Percentiles rank a stretch among this genome's conserved stretches.
phyloP scores from a whole-genome alignment of 202 grass and related monocot genomes.

The Hordeum pubiflorum region DNA sequence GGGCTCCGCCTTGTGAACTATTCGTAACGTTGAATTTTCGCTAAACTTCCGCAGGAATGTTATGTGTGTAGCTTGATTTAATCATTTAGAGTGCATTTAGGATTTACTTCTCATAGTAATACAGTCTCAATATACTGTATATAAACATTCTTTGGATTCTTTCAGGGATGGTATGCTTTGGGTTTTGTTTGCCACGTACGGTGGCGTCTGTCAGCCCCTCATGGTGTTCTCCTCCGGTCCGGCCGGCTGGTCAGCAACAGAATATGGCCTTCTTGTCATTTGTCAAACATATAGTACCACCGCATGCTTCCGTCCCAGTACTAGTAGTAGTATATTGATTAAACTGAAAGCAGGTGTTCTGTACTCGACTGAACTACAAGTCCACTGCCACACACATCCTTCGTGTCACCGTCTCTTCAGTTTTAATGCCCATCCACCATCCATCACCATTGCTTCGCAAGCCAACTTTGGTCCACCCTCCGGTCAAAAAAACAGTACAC shows the following conservation, averaged over 20 bases:
- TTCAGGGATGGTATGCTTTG: neutral
- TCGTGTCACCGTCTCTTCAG: constrained; percentile 17
- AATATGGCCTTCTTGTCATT: constrained; percentile 22
- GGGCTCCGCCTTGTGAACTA: too few relatives aligned
- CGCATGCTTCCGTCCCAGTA: neutral
- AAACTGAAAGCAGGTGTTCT: neutral
- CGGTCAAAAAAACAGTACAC: constrained; percentile 1
- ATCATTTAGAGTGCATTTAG: neutral
- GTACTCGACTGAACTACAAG: neutral
- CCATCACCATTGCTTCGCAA: neutral
- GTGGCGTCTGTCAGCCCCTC: constrained; percentile 12
- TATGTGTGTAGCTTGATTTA: too few relatives aligned
- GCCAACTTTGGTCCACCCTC: neutral
- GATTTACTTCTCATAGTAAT: neutral
- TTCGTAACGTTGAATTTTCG: too few relatives aligned
- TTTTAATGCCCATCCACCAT: neutral
- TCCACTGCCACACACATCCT: constrained; percentile 14
- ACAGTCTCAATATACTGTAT: neutral
- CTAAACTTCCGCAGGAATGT: too few relatives aligned
- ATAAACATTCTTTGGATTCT: neutral
- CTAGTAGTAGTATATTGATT: neutral
- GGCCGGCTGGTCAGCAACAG: constrained; percentile 7
- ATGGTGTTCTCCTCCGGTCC: neutral
- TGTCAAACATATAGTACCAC: constrained; percentile 18
- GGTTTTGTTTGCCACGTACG: neutral